Evolutionary conservation across 495 filamentous ascomycete genomes (phyloP), one percentile per base, ranked within the genome.

Genomic region (Hypoxylon perforatum): DNA sequence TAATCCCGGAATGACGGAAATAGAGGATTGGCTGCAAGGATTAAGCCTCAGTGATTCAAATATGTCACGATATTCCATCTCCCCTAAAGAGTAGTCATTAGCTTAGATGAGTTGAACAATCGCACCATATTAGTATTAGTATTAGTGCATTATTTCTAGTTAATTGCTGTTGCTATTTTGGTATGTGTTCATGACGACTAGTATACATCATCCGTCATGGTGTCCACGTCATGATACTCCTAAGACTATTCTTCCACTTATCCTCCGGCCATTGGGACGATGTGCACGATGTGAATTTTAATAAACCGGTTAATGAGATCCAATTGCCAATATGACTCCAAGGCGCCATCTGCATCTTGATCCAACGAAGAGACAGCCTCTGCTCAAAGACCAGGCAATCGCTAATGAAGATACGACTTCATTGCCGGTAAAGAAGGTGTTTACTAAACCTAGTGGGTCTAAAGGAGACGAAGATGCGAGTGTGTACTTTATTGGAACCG

Each of bases 401-500:
- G 45, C 61, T 6, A 57, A 56, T 12, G 70, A 75, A 30, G 67
- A 63, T 18, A 50, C 48, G 17, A 25, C 30, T 2, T 5, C 14
- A 35, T 25, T 71, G 4, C 60, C 51, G 8, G 62, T 61, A 36
- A 69, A 60, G 4, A 74, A 62, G 38, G 47, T 65, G 5, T 42
- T 57, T 19, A 67, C 60, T 9, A 14, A 66, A 8, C 72, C 65
- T 21, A 22, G 23, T 23, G 57, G 58, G 25, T 67, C 67, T 3
- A 57, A 57, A 6, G 47, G 58, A 6, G 45, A 67, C 19, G 69
- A 67, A 35, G 72, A 74, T 19, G 77, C 65, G 4, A 72, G 75
- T 63, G 21, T 83, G 48, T 80, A 70, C 66, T 91, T 90, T 61
- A 81, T 91, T 46, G 89, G 90, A 35, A 91, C 81, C 0, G 88